Conservation (phyloP, 192 early-diverging fungal species). For the Backusella sp. region DNA sequence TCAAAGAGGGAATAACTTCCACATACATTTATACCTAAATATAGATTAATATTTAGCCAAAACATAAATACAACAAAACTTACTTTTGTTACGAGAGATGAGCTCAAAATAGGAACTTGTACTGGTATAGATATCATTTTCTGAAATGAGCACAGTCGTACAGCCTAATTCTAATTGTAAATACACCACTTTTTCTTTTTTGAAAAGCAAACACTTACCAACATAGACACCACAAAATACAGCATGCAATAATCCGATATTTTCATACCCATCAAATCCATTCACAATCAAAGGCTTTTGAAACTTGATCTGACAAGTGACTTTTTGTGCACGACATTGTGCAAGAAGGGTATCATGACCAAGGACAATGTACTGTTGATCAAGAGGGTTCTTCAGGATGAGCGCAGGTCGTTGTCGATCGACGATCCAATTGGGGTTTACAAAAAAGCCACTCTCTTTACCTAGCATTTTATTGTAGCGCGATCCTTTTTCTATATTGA, state of each 20-base stretch:
- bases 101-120: slow-evolving; percentile 72
- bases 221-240: slow-evolving; percentile 36
- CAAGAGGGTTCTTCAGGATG: slow-evolving; percentile 56
- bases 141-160: slow-evolving; percentile 61
- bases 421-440: slow-evolving; percentile 51
- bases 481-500: slow-evolving; percentile 65
- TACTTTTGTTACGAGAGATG: slow-evolving; percentile 63
- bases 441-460: slow-evolving; percentile 55
- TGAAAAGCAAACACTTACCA: slow-evolving; percentile 3
- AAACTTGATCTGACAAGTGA: slow-evolving; percentile 53
- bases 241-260: slow-evolving; percentile 21
- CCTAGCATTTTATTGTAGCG: slow-evolving; percentile 58
- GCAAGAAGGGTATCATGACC: slow-evolving; percentile 53
- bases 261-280: slow-evolving; percentile 15
- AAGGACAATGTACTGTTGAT: slow-evolving; percentile 41
- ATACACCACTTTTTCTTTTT: too few species aligned
- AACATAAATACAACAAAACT: neutral
- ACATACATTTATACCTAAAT: slow-evolving; percentile 59
- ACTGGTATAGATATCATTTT: slow-evolving; percentile 52
- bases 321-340: slow-evolving; percentile 61
- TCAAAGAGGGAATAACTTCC: slow-evolving; percentile 64
- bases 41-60: neutral
- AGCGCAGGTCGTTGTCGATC: slow-evolving; percentile 22
- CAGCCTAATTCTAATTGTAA: slow-evolving; percentile 39
- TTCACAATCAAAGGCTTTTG: slow-evolving; percentile 42